A percentile compares a stretch with the other conserved stretches of the same genome.
Evolutionary conservation across 495 filamentous ascomycete genomes (phyloP).

Genomic region (Pseudomonodictys pantanalensis): DNA sequence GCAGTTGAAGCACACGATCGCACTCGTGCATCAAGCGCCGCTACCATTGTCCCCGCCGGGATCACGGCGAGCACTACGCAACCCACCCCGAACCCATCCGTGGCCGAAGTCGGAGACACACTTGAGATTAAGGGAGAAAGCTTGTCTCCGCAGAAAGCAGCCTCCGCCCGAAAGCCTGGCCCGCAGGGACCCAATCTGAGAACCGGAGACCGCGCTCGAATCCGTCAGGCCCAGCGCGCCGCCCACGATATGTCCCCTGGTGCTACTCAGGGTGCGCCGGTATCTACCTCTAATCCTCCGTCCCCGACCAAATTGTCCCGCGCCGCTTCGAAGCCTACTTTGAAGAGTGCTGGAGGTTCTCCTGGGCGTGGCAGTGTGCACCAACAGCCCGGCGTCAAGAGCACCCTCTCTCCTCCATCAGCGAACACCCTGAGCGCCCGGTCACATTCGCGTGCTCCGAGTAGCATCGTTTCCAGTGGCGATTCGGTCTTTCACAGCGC

Average conservation of each 20-base stretch:
- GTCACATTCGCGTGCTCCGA: too few species aligned
- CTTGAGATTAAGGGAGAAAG: background rate
- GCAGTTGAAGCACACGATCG: slow-evolving; percentile 9
- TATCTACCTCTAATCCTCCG: too few species aligned
- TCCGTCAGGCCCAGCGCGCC: too few species aligned
- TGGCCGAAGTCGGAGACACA: background rate
- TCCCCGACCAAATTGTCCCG: background rate
- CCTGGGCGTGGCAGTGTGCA: background rate
- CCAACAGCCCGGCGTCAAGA: slow-evolving; percentile 1
- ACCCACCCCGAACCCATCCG: background rate
- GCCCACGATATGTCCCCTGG: too few species aligned
- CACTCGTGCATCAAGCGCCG: slow-evolving; percentile 4
- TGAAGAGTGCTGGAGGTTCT: slow-evolving; percentile 3
- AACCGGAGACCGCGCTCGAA: too few species aligned
- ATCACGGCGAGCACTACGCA: background rate
- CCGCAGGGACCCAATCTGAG: too few species aligned
- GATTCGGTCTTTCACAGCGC: slow-evolving; percentile 10
- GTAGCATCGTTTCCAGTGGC: background rate
- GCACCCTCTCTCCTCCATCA: slow-evolving; percentile 15
- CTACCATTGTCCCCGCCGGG: background rate
- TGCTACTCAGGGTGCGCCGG: too few species aligned
- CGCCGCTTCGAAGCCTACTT: background rate
- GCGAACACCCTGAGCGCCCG: background rate
- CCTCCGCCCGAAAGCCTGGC: too few species aligned
- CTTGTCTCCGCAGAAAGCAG: too few species aligned